Conservation (phyloP, 2,329 filamentous ascomycete species). For the Hansfordia pulvinata region DNA sequence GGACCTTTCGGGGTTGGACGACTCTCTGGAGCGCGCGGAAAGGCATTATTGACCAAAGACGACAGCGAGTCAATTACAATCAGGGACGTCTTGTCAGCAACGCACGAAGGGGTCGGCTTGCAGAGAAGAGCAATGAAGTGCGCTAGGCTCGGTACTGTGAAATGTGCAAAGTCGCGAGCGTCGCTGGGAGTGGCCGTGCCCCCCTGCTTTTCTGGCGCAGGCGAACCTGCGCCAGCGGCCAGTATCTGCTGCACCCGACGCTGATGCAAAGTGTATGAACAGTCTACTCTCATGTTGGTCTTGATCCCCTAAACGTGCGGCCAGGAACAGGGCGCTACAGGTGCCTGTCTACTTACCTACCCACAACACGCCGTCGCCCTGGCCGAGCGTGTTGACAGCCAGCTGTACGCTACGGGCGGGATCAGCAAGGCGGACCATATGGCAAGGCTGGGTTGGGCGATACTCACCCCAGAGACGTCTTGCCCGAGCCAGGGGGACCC, state of each 20-base stretch:
- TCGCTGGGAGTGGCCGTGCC: too few species aligned
- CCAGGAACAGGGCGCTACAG: background rate
- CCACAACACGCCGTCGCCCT: constrained; percentile 60
- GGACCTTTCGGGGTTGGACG: constrained; percentile 21
- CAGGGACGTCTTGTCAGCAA: constrained; percentile 49
- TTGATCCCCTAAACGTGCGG: background rate
- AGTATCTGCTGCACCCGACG: too few species aligned
- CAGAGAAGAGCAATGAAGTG: constrained; percentile 65
- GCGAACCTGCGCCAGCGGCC: too few species aligned
- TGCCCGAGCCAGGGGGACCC: constrained; percentile 76
- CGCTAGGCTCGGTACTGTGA: constrained; percentile 44
- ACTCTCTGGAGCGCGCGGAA: constrained; percentile 44
- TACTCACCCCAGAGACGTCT: constrained; percentile 67
- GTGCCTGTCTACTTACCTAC: constrained; percentile 52
- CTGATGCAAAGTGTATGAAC: too few species aligned
- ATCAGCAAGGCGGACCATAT: too few species aligned
- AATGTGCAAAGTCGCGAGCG: constrained; percentile 28
- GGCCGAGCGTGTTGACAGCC: constrained; percentile 46
- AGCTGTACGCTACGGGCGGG: constrained; percentile 50
- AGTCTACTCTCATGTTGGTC: constrained; percentile 9
- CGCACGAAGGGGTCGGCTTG: constrained; percentile 48
- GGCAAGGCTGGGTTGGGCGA: too few species aligned
- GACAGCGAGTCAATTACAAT: constrained; percentile 71
- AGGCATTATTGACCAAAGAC: constrained; percentile 61
- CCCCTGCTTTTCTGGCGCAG: too few species aligned